A percentile compares a stretch with the other conserved stretches of the same genome.
Evolutionary conservation across 495 filamentous ascomycete genomes (phyloP).

Genomic region (Penicillium argentinense): DNA sequence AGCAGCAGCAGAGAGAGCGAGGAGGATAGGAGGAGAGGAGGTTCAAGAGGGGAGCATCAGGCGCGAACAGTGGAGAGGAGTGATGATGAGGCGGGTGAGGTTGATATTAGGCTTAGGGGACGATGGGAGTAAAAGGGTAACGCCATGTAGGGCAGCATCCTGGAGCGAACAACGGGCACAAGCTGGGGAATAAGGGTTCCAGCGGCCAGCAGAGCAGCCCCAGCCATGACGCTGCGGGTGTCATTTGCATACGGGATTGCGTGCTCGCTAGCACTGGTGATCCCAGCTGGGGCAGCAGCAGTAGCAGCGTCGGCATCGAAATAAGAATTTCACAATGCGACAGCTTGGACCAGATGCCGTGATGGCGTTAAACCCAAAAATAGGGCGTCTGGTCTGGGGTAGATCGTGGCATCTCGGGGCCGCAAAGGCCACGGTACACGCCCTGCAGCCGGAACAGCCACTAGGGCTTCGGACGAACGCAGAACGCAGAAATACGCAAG

Average conservation of each 20-base stretch:
- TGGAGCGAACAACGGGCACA: not conserved
- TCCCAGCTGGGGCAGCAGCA: too few relatives aligned
- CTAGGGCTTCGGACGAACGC: too few relatives aligned
- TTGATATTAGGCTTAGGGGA: not conserved
- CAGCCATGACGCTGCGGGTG: slow-evolving; percentile 14
- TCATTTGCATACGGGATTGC: slow-evolving; percentile 45
- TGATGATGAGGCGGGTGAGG: not conserved
- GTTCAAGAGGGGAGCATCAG: slow-evolving; percentile 6
- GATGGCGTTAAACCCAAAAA: too few relatives aligned
- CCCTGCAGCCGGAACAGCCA: too few relatives aligned
- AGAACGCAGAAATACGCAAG: not conserved
- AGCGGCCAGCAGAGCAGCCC: slow-evolving; percentile 6
- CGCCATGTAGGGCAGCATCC: not conserved
- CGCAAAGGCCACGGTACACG: too few relatives aligned
- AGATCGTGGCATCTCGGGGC: too few relatives aligned
- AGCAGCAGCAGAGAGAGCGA: not conserved
- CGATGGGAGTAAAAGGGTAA: too few relatives aligned
- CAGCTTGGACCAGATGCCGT: too few relatives aligned
- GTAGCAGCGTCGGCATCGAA: too few relatives aligned
- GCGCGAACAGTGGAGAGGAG: not conserved
- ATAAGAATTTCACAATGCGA: too few relatives aligned
- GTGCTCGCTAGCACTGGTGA: slow-evolving; percentile 33
- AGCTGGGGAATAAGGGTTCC: slow-evolving; percentile 17
- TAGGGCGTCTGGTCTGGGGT: not conserved
- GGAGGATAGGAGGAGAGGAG: slow-evolving; percentile 2